Evolutionary conservation across 2,329 filamentous ascomycete species (phyloP).

Genomic region (Aspergillus cejpii): DNA sequence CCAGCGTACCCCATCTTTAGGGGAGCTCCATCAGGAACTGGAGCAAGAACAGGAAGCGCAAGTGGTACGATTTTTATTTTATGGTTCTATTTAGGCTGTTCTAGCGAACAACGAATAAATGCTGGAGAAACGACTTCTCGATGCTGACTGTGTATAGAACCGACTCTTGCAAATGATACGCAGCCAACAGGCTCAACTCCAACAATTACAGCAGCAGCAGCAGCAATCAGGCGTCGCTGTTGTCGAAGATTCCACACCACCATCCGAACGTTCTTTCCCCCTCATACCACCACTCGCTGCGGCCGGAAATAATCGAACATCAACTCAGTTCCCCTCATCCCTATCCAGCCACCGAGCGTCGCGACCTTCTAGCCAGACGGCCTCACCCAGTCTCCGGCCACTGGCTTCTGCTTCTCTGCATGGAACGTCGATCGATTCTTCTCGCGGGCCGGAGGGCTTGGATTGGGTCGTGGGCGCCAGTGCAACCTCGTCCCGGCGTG

Average conservation of each 20-base stretch:
- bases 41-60: slow-evolving; percentile 49
- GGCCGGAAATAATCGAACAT: slow-evolving; percentile 27
- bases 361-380: slow-evolving; percentile 30
- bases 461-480: slow-evolving; percentile 25
- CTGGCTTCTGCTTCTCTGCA: slow-evolving; percentile 5
- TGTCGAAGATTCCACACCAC: slow-evolving; percentile 41
- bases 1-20: slow-evolving; percentile 43
- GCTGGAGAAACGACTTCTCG: slow-evolving; percentile 6
- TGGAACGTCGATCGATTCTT: slow-evolving; percentile 13
- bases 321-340: slow-evolving; percentile 28
- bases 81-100: slow-evolving; percentile 6
- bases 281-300: slow-evolving; percentile 24
- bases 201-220: slow-evolving; percentile 35
- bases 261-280: slow-evolving; percentile 41
- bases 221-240: slow-evolving; percentile 31
- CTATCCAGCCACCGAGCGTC: slow-evolving; percentile 33
- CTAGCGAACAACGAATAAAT: neutral
- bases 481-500: slow-evolving; percentile 28
- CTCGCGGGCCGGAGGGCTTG: slow-evolving; percentile 19
- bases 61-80: slow-evolving; percentile 35
- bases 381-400: slow-evolving; percentile 36
- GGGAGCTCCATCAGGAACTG: slow-evolving; percentile 46
- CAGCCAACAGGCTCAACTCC: slow-evolving; percentile 42
- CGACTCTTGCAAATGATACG: slow-evolving; percentile 47
- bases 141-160: slow-evolving; percentile 31